phyloP scores from a whole-genome alignment of 768 basidiomycete genomes.

The Phylloporus arenicola region DNA sequence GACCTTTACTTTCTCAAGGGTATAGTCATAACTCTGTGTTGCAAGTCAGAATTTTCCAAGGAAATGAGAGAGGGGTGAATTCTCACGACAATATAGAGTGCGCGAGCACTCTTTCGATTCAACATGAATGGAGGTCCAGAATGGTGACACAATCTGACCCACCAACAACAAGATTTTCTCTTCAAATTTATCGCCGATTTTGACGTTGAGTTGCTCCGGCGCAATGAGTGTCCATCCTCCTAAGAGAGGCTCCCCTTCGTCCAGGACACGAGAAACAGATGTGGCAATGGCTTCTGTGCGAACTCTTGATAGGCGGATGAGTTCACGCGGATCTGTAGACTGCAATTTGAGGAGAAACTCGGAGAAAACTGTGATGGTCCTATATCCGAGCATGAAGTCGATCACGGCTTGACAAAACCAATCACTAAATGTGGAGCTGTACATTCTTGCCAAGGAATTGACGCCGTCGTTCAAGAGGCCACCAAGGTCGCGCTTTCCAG shows the following conservation, averaged over 20 bases:
- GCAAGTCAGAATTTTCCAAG: slow-evolving; percentile 3
- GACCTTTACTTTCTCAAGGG: slow-evolving; percentile 83
- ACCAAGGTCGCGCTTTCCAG: slow-evolving; percentile 89
- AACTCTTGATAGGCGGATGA: slow-evolving; percentile 83
- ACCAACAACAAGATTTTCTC: slow-evolving; percentile 92
- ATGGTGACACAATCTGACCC: slow-evolving; percentile 26
- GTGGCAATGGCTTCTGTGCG: slow-evolving; percentile 91
- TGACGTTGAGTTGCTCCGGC: slow-evolving; percentile 70
- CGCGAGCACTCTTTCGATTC: slow-evolving; percentile 33
- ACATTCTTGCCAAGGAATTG: slow-evolving; percentile 89
- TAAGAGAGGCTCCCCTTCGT: slow-evolving; percentile 70
- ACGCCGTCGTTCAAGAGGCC: slow-evolving; percentile 95
- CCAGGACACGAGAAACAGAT: slow-evolving; percentile 68
- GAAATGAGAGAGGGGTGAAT: slow-evolving; percentile 1
- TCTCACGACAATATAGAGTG: slow-evolving; percentile 75
- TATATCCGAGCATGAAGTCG: slow-evolving; percentile 85
- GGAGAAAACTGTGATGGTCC: slow-evolving; percentile 82
- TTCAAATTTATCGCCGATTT: slow-evolving; percentile 76
- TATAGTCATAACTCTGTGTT: slow-evolving; percentile 84
- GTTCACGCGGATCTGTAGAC: slow-evolving; percentile 87
- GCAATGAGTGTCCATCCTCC: slow-evolving; percentile 92
- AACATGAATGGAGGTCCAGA: slow-evolving; percentile 1
- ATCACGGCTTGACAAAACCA: slow-evolving; percentile 98
- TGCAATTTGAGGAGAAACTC: slow-evolving; percentile 88
- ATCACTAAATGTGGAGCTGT: slow-evolving; percentile 85